phyloP scores from a whole-genome alignment of 2,329 filamentous ascomycete genomes.

The Botryosphaeria dothidea region DNA sequence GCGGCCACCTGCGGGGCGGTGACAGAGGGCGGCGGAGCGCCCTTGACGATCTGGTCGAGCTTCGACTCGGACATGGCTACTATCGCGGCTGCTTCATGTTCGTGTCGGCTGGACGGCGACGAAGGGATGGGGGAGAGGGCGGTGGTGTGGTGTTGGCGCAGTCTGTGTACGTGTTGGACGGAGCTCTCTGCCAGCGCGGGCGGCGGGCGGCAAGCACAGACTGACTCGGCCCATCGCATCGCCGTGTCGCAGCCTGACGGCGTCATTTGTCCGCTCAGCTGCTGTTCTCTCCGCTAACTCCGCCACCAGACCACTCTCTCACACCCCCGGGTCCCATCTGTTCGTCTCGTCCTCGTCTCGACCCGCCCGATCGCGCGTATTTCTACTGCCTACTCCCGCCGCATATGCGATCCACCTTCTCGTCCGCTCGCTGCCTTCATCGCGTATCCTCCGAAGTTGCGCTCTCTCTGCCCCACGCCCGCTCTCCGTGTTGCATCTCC shows the following conservation, averaged over 20 bases:
- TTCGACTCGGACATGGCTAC: conserved; percentile 59
- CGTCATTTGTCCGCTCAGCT: neutral
- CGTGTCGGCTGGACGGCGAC: neutral
- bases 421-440: too few species aligned
- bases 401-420: neutral
- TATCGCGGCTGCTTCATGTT: conserved; percentile 9
- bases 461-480: neutral
- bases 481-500: neutral
- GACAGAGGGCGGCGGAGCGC: conserved; percentile 69
- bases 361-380: neutral
- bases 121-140: neutral
- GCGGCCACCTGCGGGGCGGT: conserved; percentile 43
- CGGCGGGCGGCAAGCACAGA: too few species aligned
- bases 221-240: neutral
- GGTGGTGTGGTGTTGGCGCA: neutral
- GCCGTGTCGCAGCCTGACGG: neutral
- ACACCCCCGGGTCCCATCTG: neutral
- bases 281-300: neutral
- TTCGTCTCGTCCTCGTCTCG: neutral
- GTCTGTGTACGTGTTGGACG: neutral
- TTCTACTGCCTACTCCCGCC: neutral
- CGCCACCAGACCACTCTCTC: neutral
- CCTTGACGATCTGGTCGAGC: conserved; percentile 90
- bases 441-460: neutral
- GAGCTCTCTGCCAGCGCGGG: too few species aligned